phyloP scores from a whole-genome alignment of 352 stramenopile species.

The Phytophthora podocarpi region DNA sequence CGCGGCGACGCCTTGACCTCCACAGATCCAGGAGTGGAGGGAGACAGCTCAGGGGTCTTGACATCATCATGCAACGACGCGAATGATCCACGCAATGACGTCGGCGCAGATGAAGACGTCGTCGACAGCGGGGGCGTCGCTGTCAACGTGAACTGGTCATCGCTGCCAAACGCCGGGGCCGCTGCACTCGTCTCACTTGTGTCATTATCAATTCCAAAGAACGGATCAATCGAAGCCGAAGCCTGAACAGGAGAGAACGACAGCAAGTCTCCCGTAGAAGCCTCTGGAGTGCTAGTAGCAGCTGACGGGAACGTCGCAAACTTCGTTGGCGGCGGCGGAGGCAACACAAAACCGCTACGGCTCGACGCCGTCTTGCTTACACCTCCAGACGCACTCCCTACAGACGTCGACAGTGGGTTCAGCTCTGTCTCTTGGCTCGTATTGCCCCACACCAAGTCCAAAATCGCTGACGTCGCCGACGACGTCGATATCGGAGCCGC shows the following conservation, averaged over 20 bases:
- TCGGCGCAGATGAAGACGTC: conserved; percentile 29
- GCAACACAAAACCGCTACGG: conserved; percentile 20
- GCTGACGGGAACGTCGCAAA: conserved; percentile 17
- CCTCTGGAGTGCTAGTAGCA: conserved; percentile 8
- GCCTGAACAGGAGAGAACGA: conserved; percentile 65
- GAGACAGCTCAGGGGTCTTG: conserved; percentile 7
- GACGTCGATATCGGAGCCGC: conserved; percentile 16
- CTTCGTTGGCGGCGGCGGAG: conserved; percentile 22
- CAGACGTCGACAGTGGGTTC: conserved; percentile 6
- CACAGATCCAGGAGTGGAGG: neutral
- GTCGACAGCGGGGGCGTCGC: conserved; percentile 7
- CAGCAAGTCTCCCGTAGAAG: conserved; percentile 45
- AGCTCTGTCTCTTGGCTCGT: conserved; percentile 9
- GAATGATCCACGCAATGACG: conserved; percentile 42
- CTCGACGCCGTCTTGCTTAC: conserved; percentile 14
- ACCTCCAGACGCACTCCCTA: neutral
- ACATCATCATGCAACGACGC: conserved; percentile 31
- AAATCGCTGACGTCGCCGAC: conserved; percentile 24
- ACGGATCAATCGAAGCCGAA: conserved; percentile 29
- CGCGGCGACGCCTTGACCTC: conserved; percentile 1
- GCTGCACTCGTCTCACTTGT: conserved; percentile 14
- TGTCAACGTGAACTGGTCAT: conserved; percentile 41
- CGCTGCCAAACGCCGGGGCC: conserved; percentile 25
- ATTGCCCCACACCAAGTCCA: conserved; percentile 38
- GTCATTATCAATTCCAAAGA: conserved; percentile 36